Base-by-base conservation (phyloP, 2,329 filamentous ascomycete species). In the Cercospora sesami region DNA sequence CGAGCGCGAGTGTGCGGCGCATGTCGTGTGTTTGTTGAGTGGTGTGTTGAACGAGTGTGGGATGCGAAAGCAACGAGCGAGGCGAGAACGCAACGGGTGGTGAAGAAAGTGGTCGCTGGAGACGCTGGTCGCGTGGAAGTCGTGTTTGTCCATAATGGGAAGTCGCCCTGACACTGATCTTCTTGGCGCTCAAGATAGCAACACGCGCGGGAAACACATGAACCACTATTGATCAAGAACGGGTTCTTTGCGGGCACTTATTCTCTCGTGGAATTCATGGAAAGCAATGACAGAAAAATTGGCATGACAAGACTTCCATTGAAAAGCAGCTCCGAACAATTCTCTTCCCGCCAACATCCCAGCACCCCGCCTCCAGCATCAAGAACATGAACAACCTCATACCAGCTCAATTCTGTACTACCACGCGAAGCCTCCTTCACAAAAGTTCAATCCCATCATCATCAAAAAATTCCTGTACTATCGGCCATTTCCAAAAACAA, bases 1-100 rank as follows among this genome's bases (percentile, higher is more conserved):
- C 69, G 53, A 70, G 68, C 58, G 75, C 74, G 58, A 78, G 73
- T 58, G 73, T 73, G 60, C 75, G 72, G 48, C 74, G 73, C 75
- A 78, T 77, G 26, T 33, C 18, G 42, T 58, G 63, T 48, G 36
- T 23, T 16, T 30, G 65, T 53, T 7, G 61, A 62, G 26, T 58
- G 31, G 23, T 30, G 45, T 39, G 48, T 12, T 5, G 39, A 65
- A 48, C 36, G 60, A 59, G 48, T 67, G 65, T 58, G 60, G n/a
- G 31, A 26, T 9, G 30, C 5, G 12, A 28, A 53, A 28, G 36
- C 14, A 48, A 16, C 23, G 2, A 58, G 30, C 16, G 23, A 31
- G 30, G 30, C 45, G 45, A 51, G 42, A 42, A 42, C 42, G 42
- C 42, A 48, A 48, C 42, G 18, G n/a, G 9, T 60, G 30, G 31